A percentile compares a stretch with the other conserved stretches of the same genome.
Conservation (phyloP, 306 rosid genomes). For the Trichosanthes truncata region DNA sequence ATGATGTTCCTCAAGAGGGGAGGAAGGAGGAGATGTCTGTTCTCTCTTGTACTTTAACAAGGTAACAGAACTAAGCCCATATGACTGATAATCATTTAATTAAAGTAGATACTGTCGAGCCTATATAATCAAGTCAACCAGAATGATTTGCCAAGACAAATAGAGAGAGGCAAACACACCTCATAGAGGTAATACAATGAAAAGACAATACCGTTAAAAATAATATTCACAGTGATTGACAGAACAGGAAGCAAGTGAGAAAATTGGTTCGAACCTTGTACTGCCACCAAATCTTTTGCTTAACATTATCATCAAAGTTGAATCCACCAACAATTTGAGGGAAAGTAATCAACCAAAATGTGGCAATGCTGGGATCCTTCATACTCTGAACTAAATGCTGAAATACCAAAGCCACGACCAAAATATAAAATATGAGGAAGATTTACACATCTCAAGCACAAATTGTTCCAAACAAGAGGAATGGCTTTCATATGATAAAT, state of each 20-base stretch:
- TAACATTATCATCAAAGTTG: conserved; percentile 67
- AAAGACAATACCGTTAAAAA: conserved; percentile 1
- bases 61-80: background rate
- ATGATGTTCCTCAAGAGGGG: background rate
- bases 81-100: background rate
- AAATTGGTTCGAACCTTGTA: conserved; percentile 57
- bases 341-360: conserved; percentile 83
- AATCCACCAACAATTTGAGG: conserved; percentile 85
- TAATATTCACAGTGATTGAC: conserved; percentile 2
- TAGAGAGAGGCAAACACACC: background rate
- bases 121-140: background rate
- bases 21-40: background rate
- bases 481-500: background rate
- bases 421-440: conserved; percentile 11
- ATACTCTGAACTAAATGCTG: conserved; percentile 89
- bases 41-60: conserved; percentile 3
- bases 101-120: background rate
- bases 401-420: conserved; percentile 5
- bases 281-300: conserved; percentile 86
- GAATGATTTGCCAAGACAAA: background rate
- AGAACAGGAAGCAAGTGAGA: background rate
- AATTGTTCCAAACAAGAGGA: background rate
- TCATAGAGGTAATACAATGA: background rate
- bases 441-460: background rate
- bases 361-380: conserved; percentile 96